Percentiles rank a stretch among this genome's conserved stretches.
These are phyloP conservation scores for Potentilla sterilis DNA, from an alignment of 306 rosid species.

Conservation along the genomic window DNA sequence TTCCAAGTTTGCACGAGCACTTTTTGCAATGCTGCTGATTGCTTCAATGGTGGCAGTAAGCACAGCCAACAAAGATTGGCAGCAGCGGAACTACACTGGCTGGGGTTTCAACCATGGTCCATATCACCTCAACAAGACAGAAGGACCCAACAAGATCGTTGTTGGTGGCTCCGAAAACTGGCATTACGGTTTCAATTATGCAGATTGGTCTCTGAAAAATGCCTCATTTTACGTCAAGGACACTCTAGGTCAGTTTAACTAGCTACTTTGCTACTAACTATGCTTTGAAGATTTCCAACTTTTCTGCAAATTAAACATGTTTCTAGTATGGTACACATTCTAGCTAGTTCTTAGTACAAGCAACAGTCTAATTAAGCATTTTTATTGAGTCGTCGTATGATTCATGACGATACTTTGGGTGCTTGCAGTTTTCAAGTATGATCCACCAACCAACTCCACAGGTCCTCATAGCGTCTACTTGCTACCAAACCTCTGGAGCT, in stretches of 20 bases:
- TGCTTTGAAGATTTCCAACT: not conserved
- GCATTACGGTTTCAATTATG: conserved; percentile 55
- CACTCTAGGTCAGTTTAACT: conserved; percentile 41
- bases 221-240: conserved; percentile 58
- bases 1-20: conserved; percentile 10
- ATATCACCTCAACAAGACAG: conserved; percentile 6
- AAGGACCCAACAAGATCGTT: conserved; percentile 26
- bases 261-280: not conserved
- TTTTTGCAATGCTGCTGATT: conserved; percentile 13
- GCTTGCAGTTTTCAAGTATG: conserved; percentile 67
- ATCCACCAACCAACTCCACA: conserved; percentile 43
- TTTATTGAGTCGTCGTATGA: not conserved
- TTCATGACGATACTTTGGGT: not conserved
- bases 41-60: conserved; percentile 29
- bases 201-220: conserved; percentile 47
- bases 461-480: conserved; percentile 62
- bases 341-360: too few species aligned
- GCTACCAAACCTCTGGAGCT: conserved; percentile 41
- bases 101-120: conserved; percentile 8
- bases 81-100: conserved; percentile 26
- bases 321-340: too few species aligned
- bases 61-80: conserved; percentile 46
- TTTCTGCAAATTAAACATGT: too few species aligned
- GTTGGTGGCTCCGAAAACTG: conserved; percentile 63
- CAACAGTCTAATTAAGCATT: too few species aligned